Evolutionary conservation across 306 rosid species (phyloP).

Genomic region (Glycyrrhiza uralensis): DNA sequence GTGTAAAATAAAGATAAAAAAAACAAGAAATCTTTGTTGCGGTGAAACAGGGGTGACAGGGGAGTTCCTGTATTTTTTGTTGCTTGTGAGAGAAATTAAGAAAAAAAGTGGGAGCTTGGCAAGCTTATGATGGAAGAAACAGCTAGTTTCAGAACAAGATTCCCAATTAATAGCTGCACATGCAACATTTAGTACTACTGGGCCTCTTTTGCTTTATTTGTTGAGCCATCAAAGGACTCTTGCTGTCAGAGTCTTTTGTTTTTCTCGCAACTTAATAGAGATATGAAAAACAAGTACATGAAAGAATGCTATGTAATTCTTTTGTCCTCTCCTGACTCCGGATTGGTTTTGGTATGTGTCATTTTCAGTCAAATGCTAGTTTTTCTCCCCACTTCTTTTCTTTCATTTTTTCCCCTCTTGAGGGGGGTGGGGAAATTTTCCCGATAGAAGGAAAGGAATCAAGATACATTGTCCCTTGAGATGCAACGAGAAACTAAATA

Average conservation of each 20-base stretch:
- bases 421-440: slow-evolving; percentile 16
- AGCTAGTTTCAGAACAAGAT: slow-evolving; percentile 47
- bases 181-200: slow-evolving; percentile 62
- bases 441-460: slow-evolving; percentile 23
- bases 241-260: slow-evolving; percentile 50
- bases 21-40: slow-evolving; percentile 22
- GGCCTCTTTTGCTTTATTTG: slow-evolving; percentile 70
- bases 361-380: slow-evolving; percentile 41
- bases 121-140: slow-evolving; percentile 64
- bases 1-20: slow-evolving; percentile 6
- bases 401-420: not conserved
- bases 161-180: slow-evolving; percentile 63
- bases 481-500: slow-evolving; percentile 19
- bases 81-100: slow-evolving; percentile 47
- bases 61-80: slow-evolving; percentile 24
- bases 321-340: slow-evolving; percentile 48
- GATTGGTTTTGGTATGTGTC: slow-evolving; percentile 62
- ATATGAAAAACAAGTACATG: slow-evolving; percentile 50
- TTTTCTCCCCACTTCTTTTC: not conserved
- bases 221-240: slow-evolving; percentile 70
- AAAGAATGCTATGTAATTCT: slow-evolving; percentile 42
- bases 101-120: slow-evolving; percentile 39
- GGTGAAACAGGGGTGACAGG: slow-evolving; percentile 19
- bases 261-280: slow-evolving; percentile 26
- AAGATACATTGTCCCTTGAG: slow-evolving; percentile 29